Evolutionary conservation across 495 filamentous ascomycete genomes (phyloP), one percentile per base, ranked within the genome.

Genomic region (Astrothelium subdiscretum): DNA sequence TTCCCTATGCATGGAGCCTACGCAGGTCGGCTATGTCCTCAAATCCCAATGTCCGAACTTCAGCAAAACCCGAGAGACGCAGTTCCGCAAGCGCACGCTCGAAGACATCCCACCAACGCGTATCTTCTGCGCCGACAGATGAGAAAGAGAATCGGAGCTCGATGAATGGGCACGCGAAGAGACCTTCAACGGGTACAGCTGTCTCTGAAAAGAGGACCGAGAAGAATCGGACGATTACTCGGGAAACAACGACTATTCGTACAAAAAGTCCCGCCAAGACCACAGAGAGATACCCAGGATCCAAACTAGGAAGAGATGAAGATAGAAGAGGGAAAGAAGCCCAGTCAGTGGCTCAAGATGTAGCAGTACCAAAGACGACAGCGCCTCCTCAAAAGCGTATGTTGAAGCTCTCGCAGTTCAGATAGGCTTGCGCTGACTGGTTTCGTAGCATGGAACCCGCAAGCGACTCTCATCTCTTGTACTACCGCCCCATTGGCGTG

Each of bases 401-500:
- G 48, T 54, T 26, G 24, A 29, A 54, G 3, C 15, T 5, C 22
- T 27, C 6, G 24, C 6, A 2, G 29, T 54, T 29, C n/a, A 26
- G 5, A 54, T 29, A n/a, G 18, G 8, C 42, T 10, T 29, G 22
- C 15, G 22, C 22, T 27, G 5, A 54, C 48, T 29, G 20, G 20
- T 20, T 8, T 26, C 24, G 2, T 54, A 52, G 75, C 83, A 70
- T 98, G 94, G 94, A 85, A 84, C 63, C 94, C 94, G 1, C 85
- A 90, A 68, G 95, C 84, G 18, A 86, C 82, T 1, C 76, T 98
- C 20, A 80, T 92, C 48, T 83, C 91, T 57, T 89, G 92, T 62
- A 91, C 92, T 3, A 62, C 67, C 6, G 94, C 94, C 31, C 95
- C 95, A 12, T 75, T 98, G 58, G 92, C 94, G 12, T 84, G 82